Evolutionary conservation across 202 grass and related monocot species (phyloP), one percentile per base, ranked within the genome.

Genomic region (Schoenoplectus tabernaemontani): DNA sequence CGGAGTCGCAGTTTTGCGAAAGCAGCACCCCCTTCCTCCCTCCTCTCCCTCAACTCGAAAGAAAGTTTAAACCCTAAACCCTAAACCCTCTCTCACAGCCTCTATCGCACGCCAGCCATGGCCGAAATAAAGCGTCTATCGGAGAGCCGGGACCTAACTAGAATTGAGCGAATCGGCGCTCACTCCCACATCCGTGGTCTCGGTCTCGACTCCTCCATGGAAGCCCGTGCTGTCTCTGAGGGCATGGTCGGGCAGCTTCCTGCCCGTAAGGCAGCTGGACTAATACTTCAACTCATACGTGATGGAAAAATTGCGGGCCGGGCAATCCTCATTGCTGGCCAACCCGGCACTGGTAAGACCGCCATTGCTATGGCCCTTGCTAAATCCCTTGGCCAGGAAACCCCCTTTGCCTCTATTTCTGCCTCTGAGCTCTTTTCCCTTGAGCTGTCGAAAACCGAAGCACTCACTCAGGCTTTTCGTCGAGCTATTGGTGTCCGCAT

Each of bases 101-200:
- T 4, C 10, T n/a, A n/a, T 8, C 46, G 26, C 13, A 16, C 9
- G 44, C 37, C 3, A 3, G 46, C 68, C 83, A 97, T 97, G 93
- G 86, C 93, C 62, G 94, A 97, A 80, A 87, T 93, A 19, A 97
- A 91, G 86, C 48, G 84, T 38, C 73, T 93, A 11, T 93, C 91
- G 39, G 94, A 97, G 87, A 93, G 87, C 65, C 91, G 89, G 20
- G 94, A 97, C 89, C 86, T 97, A 36, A 93, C 89, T 10, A 89
- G 86, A 42, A 97, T 97, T 20, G 94, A 97, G 82, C 87, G 95
- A 22, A 97, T 94, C 73, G 94, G 94, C 10, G 91, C 91, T 24
- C 91, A 98, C 89, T 98, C 95, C 68, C 95, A 98, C 86, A 98
- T 98, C 84, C 91, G 91, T 5, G 95, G 95, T 11, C 89, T 98